A percentile compares a stretch with the other conserved stretches of the same genome.
These are phyloP conservation scores for Aspergillus coremiiformis DNA, from an alignment of 495 filamentous ascomycete genomes.

Conservation along the genomic window DNA sequence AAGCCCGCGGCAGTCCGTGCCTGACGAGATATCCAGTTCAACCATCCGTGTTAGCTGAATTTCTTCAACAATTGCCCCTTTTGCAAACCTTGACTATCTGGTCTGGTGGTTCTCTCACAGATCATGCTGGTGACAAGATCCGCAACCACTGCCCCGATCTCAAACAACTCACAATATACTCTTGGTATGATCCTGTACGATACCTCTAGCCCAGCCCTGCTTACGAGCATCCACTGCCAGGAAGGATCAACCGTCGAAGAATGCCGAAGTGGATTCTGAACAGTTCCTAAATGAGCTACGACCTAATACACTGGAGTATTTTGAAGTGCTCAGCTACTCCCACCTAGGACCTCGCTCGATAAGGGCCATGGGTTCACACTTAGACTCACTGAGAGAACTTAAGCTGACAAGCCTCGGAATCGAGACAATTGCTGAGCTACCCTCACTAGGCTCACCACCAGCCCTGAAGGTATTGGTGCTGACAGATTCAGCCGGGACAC, in stretches of 20 bases:
- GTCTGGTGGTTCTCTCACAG: slow-evolving; percentile 49
- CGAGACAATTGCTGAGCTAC: slow-evolving; percentile 31
- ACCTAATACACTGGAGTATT: slow-evolving; percentile 51
- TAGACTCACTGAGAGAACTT: slow-evolving; percentile 48
- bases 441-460: slow-evolving; percentile 42
- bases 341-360: slow-evolving; percentile 48
- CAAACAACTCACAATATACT: slow-evolving; percentile 50
- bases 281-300: slow-evolving; percentile 50
- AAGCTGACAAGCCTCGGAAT: slow-evolving; percentile 44
- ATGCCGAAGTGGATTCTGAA: slow-evolving; percentile 48
- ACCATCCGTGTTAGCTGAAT: slow-evolving; percentile 32
- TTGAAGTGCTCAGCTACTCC: slow-evolving; percentile 49
- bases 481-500: slow-evolving; percentile 26
- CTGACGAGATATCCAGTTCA: slow-evolving; percentile 24
- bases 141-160: slow-evolving; percentile 53
- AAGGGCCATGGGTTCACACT: slow-evolving; percentile 50
- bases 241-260: slow-evolving; percentile 10
- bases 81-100: slow-evolving; percentile 47
- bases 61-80: slow-evolving; percentile 37
- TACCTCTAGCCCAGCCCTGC: not conserved
- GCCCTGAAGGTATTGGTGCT: slow-evolving; percentile 47
- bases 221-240: not conserved
- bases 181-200: slow-evolving; percentile 28
- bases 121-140: slow-evolving; percentile 46
- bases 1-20: not conserved